Percentiles rank a stretch among this genome's conserved stretches.
These are phyloP conservation scores for Arctium lappa DNA, from an alignment of 129 eudicot species.

Conservation along the genomic window DNA sequence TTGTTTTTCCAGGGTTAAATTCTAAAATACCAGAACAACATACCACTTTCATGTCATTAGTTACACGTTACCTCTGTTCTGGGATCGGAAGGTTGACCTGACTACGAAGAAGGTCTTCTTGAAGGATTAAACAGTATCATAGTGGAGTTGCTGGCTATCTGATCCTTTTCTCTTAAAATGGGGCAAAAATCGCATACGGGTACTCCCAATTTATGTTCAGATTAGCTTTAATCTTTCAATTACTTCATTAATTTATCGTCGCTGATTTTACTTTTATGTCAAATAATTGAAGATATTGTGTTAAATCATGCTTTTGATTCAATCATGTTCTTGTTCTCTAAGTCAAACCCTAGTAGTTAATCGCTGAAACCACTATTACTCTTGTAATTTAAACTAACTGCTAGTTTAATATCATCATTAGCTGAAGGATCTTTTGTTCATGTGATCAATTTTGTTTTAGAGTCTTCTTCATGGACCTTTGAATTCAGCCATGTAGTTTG, in stretches of 20 bases:
- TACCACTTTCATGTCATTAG: not conserved
- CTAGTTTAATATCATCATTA: constrained; percentile 10
- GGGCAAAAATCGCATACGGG: constrained; percentile 21
- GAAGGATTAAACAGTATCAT: not conserved
- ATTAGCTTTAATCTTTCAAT: constrained; percentile 8
- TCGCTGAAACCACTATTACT: not conserved
- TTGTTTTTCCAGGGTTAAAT: not conserved
- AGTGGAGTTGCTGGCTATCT: constrained; percentile 4
- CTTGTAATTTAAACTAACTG: constrained; percentile 8
- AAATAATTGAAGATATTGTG: not conserved
- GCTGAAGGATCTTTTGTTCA: not conserved
- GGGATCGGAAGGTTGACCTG: constrained; percentile 2
- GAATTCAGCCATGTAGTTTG: not conserved
- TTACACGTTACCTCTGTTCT: not conserved
- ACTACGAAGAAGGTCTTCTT: not conserved
- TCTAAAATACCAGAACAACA: not conserved
- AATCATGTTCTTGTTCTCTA: constrained; percentile 14
- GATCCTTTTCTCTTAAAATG: constrained; percentile 6
- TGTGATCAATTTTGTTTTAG: not conserved
- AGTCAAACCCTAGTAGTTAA: constrained; percentile 16
- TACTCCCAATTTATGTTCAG: not conserved
- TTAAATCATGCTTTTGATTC: not conserved
- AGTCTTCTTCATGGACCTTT: not conserved
- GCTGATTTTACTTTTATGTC: not conserved
- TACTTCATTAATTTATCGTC: not conserved